A percentile compares a stretch with the other conserved stretches of the same genome.
These are phyloP conservation scores for Rhodotorula sp. DNA, from an alignment of 1,284 basidiomycete species.

Conservation along the genomic window DNA sequence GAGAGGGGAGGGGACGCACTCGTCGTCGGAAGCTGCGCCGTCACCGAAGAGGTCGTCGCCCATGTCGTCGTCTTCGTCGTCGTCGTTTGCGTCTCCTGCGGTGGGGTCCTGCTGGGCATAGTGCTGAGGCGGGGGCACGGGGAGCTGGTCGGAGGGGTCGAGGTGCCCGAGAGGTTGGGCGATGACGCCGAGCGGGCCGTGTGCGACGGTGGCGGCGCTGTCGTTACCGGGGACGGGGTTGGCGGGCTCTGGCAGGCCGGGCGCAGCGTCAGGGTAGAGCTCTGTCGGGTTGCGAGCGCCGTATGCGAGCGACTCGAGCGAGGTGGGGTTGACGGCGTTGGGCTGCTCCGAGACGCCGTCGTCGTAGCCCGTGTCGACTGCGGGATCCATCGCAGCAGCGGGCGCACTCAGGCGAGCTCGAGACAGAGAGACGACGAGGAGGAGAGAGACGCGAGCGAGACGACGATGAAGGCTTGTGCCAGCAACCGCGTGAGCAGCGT, in stretches of 20 bases:
- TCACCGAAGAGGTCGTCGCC: constrained; percentile 62
- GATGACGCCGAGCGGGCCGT: background rate
- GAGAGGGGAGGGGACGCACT: constrained; percentile 50
- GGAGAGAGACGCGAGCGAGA: background rate
- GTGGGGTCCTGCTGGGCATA: background rate
- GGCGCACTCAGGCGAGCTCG: too few relatives aligned
- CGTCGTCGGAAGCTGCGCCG: constrained; percentile 67
- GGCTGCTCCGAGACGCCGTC: constrained; percentile 3
- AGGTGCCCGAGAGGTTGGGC: background rate
- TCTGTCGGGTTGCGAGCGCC: constrained; percentile 15
- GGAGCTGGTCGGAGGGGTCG: background rate
- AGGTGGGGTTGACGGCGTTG: constrained; percentile 19
- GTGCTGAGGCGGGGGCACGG: constrained; percentile 14
- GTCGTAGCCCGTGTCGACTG: constrained; percentile 12
- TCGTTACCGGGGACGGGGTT: constrained; percentile 1
- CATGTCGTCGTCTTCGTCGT: constrained; percentile 56
- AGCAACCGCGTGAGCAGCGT: background rate
- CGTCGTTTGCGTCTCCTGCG: background rate
- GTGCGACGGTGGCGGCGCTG: background rate
- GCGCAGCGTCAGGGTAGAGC: constrained; percentile 14
- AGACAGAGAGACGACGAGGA: background rate
- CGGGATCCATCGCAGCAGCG: constrained; percentile 15
- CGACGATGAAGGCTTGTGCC: background rate
- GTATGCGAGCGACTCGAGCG: constrained; percentile 5
- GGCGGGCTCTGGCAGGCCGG: constrained; percentile 1